Evolutionary conservation across 1,284 basidiomycete genomes (phyloP).

Genomic region (Lentinus polychrous): DNA sequence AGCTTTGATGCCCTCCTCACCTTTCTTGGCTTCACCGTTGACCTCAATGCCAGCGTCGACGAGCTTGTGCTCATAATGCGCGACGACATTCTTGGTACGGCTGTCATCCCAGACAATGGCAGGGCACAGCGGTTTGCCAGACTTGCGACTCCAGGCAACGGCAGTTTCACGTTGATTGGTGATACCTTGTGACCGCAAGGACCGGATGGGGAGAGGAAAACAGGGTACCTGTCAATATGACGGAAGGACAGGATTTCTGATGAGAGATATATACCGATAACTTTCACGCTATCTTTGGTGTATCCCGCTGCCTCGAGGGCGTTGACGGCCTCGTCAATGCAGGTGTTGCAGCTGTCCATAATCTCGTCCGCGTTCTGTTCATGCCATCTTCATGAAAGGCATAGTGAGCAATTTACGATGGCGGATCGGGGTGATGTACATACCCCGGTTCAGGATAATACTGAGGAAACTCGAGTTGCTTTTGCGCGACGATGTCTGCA

Average conservation of each 20-base stretch:
- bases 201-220: conserved; percentile 2
- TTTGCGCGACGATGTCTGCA: conserved; percentile 82
- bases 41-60: conserved; percentile 73
- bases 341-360: conserved; percentile 68
- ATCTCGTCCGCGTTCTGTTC: conserved; percentile 91
- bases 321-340: conserved; percentile 71
- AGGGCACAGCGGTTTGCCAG: conserved; percentile 82
- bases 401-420: conserved; percentile 2
- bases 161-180: conserved; percentile 98
- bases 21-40: conserved; percentile 60
- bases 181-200: conserved; percentile 53
- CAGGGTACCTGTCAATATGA: conserved; percentile 4
- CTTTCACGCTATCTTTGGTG: conserved; percentile 78
- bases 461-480: conserved; percentile 88
- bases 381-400: conserved; percentile 74
- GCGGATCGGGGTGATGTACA: conserved; percentile 20
- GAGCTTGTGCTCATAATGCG: conserved; percentile 72
- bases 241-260: conserved; percentile 6
- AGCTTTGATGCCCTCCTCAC: conserved; percentile 60
- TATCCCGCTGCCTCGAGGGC: conserved; percentile 73
- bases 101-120: conserved; percentile 98
- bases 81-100: conserved; percentile 81
- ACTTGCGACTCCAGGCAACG: conserved; percentile 87
- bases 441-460: conserved; percentile 86
- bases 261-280: conserved; percentile 63